Percentiles rank a stretch among this genome's conserved stretches.
Conservation (phyloP, 306 rosid species). For the Sphenostylis stenocarpa region DNA sequence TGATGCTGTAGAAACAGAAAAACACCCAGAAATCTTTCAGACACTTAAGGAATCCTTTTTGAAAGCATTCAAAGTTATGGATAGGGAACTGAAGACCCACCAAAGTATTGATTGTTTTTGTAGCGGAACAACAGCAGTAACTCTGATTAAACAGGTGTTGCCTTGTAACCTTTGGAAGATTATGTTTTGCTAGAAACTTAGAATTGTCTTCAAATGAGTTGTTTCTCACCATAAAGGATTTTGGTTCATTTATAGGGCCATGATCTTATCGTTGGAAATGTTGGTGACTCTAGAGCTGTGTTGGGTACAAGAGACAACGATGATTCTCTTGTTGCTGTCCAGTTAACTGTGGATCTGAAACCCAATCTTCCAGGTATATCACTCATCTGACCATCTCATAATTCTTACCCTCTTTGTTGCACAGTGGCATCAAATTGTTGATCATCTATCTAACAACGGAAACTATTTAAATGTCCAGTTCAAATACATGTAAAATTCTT, state of each 20-base stretch:
- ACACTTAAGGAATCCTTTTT: slow-evolving; percentile 76
- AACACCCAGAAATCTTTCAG: slow-evolving; percentile 72
- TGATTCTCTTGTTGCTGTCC: slow-evolving; percentile 68
- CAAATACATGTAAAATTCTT: neutral
- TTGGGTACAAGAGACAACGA: slow-evolving; percentile 78
- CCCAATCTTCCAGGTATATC: slow-evolving; percentile 94
- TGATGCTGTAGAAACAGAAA: slow-evolving; percentile 67
- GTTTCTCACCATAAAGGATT: slow-evolving; percentile 33
- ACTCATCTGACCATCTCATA: slow-evolving; percentile 20
- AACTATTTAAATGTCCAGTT: neutral
- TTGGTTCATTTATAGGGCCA: slow-evolving; percentile 61
- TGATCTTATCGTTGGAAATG: slow-evolving; percentile 80
- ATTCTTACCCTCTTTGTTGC: slow-evolving; percentile 5
- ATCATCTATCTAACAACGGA: neutral
- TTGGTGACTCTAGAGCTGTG: slow-evolving; percentile 98
- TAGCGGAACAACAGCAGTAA: slow-evolving; percentile 98
- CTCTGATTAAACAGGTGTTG: slow-evolving; percentile 86
- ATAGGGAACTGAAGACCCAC: slow-evolving; percentile 78
- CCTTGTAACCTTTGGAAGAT: slow-evolving; percentile 9
- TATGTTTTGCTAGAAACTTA: neutral
- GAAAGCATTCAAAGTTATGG: slow-evolving; percentile 88
- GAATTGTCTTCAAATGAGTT: slow-evolving; percentile 16
- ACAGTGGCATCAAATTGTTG: neutral
- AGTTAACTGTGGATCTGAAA: slow-evolving; percentile 98
- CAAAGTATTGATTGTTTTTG: slow-evolving; percentile 82